phyloP scores from a whole-genome alignment of 2,329 filamentous ascomycete species.

The Acephala macrosclerotiorum region DNA sequence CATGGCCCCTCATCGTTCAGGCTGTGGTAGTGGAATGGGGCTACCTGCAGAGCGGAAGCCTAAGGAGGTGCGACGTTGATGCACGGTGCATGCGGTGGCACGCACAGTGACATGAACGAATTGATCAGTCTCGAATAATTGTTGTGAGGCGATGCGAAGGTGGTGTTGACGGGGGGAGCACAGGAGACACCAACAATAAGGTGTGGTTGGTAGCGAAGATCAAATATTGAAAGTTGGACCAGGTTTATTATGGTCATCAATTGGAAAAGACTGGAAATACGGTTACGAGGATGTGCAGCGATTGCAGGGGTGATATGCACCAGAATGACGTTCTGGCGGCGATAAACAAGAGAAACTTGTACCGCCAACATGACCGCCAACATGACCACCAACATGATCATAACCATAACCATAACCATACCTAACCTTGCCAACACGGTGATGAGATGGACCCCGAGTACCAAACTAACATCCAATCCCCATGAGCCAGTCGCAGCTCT shows the following conservation, averaged over 20 bases:
- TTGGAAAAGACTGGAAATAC: too few relatives aligned
- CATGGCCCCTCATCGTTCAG: neutral
- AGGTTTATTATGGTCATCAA: too few relatives aligned
- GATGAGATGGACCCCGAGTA: slow-evolving; percentile 7
- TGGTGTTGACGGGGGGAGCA: neutral
- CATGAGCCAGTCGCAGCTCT: slow-evolving; percentile 7
- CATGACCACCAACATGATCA: neutral
- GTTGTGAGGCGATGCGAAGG: neutral
- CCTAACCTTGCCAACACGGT: neutral
- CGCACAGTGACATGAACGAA: slow-evolving; percentile 10
- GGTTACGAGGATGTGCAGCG: slow-evolving; percentile 3
- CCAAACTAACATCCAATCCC: neutral
- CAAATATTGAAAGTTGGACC: neutral
- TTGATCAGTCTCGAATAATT: neutral
- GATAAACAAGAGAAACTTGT: neutral
- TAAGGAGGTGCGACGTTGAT: neutral
- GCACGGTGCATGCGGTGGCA: too few relatives aligned
- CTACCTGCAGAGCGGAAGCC: neutral
- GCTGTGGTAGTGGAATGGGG: slow-evolving; percentile 7
- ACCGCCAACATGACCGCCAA: neutral
- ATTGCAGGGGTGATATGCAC: neutral
- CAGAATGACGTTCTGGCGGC: slow-evolving; percentile 6
- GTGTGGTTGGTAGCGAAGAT: neutral
- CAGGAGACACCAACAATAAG: neutral
- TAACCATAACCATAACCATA: neutral